A percentile compares a stretch with the other conserved stretches of the same genome.
These are phyloP conservation scores for Cystobasidiaceae sp. DNA, from an alignment of 1,284 basidiomycete species.

Conservation along the genomic window DNA sequence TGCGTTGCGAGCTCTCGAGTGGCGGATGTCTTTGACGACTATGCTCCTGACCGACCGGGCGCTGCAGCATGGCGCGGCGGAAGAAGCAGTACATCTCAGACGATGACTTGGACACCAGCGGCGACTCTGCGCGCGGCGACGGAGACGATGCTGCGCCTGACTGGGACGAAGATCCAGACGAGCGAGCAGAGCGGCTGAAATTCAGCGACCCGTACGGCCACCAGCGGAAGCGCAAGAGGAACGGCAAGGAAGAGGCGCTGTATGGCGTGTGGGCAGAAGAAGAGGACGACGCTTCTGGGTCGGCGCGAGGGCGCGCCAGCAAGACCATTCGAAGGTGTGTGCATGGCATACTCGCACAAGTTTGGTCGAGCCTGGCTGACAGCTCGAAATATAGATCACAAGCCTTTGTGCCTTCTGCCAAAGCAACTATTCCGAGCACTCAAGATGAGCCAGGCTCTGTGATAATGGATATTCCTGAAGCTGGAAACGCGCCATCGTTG, in stretches of 20 bases:
- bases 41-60: too few relatives aligned
- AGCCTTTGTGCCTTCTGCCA: not conserved
- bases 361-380: not conserved
- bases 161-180: conserved; percentile 57
- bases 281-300: conserved; percentile 57
- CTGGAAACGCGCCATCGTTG: too few relatives aligned
- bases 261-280: conserved; percentile 78
- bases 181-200: conserved; percentile 67
- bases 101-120: conserved; percentile 57
- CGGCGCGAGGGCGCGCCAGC: conserved; percentile 44
- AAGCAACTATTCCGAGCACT: not conserved
- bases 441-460: not conserved
- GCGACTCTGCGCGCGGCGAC: conserved; percentile 55
- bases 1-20: too few relatives aligned
- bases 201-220: conserved; percentile 71
- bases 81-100: conserved; percentile 74
- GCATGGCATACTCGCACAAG: conserved; percentile 28
- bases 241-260: conserved; percentile 67
- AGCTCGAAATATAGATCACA: conserved; percentile 3
- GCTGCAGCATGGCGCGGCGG: conserved; percentile 66
- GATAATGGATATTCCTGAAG: conserved; percentile 15
- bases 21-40: too few relatives aligned
- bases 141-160: conserved; percentile 50
- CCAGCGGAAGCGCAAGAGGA: conserved; percentile 56
- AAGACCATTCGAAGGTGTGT: conserved; percentile 19